These are phyloP conservation scores for Antrodiella citrinella DNA, from an alignment of 768 basidiomycete species.

Conservation along the genomic window DNA sequence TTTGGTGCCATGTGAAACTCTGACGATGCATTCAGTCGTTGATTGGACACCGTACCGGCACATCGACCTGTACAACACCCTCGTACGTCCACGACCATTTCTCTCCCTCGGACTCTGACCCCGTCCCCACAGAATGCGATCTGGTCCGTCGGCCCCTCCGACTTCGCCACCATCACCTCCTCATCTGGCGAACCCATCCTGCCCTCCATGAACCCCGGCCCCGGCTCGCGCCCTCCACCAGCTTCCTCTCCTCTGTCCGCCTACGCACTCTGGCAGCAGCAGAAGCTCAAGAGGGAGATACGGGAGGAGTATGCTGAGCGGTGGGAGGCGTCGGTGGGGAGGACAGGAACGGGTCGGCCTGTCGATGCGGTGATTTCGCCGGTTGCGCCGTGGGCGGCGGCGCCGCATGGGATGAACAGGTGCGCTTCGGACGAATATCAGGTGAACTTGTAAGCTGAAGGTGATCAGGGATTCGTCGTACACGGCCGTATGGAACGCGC, in stretches of 20 bases:
- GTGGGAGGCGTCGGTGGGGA: conserved; percentile 31
- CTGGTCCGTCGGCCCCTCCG: conserved; percentile 16
- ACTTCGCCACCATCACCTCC: conserved; percentile 11
- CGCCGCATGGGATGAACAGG: conserved; percentile 55
- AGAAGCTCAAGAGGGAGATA: conserved; percentile 40
- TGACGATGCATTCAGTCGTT: too few species aligned
- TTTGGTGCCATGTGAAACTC: not conserved
- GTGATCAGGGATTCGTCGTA: conserved; percentile 37
- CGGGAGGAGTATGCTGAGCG: conserved; percentile 51
- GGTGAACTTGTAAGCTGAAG: not conserved
- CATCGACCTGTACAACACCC: conserved; percentile 29
- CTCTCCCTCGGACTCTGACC: not conserved
- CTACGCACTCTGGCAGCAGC: conserved; percentile 62
- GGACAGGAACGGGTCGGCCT: conserved; percentile 22
- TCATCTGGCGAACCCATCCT: conserved; percentile 19
- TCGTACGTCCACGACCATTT: conserved; percentile 28
- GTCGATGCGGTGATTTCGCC: conserved; percentile 72
- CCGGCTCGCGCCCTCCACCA: not conserved
- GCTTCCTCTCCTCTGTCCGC: conserved; percentile 20
- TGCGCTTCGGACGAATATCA: conserved; percentile 16
- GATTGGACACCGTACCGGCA: conserved; percentile 60
- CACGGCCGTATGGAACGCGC: conserved; percentile 56
- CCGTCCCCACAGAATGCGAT: not conserved
- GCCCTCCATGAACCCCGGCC: conserved; percentile 13
- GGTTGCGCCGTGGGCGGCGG: conserved; percentile 48